Evolutionary conservation across 345 rosid species (phyloP), one percentile per base, ranked within the genome.

Genomic region (Pistacia integerrima): DNA sequence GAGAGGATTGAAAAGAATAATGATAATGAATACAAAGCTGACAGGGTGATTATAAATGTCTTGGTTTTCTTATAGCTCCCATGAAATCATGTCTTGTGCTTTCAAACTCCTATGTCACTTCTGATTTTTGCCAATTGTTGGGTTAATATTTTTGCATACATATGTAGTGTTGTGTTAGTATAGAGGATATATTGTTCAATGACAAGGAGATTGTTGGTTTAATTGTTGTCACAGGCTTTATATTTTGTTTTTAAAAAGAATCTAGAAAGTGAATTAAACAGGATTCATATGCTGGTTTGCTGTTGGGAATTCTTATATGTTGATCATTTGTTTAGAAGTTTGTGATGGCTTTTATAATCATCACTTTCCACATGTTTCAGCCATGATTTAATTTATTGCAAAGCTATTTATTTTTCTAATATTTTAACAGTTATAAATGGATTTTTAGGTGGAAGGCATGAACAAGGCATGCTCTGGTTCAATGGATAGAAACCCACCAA

Each of bases 321-420:
- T 16, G 33, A 55, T n/a, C 48, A 52, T 33, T 35, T 33, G 0
- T 48, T 17, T 58, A 8, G 2, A 35, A 57, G 55, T 72, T 57
- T 44, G 8, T 3, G 28, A 22, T 30, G 22, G 44, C 44, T 60
- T 17, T 33, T 28, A 48, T 8, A 11, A 44, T 60, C 74, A 60
- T 48, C 46, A 11, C 30, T 52, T 38, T 20, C n/a, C 61, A 56
- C 33, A 25, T 14, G 61, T 11, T 38, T 71, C n/a, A 41, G 38
- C 56, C 8, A 59, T 14, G n/a, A 44, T 72, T 28, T 70, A 59
- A 25, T 58, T 59, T 59, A 16, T 22, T 38, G 75, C 74, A 49
- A 12, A 68, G 16, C 13, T 36, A 35, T 60, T 18, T 16, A 33
- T 51, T 11, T n/a, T 33, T 28, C 52, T 22, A 22, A 11, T 5